Percentiles rank a stretch among this genome's conserved stretches.
These are phyloP conservation scores for Fusarium sp. DNA, from an alignment of 2,329 filamentous ascomycete genomes.

Conservation along the genomic window DNA sequence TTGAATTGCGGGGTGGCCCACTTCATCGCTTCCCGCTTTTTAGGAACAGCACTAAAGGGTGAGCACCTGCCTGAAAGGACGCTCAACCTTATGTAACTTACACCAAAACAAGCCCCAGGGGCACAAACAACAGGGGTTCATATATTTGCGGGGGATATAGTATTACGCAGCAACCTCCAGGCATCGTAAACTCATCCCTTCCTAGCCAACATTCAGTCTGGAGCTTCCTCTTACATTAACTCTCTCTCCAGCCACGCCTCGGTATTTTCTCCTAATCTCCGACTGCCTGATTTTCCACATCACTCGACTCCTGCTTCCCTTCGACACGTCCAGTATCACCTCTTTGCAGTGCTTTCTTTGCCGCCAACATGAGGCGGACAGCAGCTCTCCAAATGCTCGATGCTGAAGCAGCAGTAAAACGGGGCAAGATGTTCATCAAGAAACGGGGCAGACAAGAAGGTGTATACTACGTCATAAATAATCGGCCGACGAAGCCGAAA, in stretches of 20 bases:
- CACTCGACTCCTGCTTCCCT: not conserved
- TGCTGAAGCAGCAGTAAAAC: conserved; percentile 9
- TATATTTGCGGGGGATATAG: conserved; percentile 37
- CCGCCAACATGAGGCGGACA: conserved; percentile 41
- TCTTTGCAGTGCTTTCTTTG: conserved; percentile 2
- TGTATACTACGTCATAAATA: conserved; percentile 51
- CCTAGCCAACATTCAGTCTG: conserved; percentile 1
- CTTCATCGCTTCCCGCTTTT: conserved; percentile 27
- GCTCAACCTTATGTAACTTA: conserved; percentile 16
- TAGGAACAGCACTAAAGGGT: conserved; percentile 20
- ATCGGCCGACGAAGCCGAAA: conserved; percentile 22
- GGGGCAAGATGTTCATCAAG: conserved; percentile 48
- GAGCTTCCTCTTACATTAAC: not conserved
- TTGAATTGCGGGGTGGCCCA: conserved; percentile 20
- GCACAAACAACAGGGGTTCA: conserved; percentile 29
- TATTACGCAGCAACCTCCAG: conserved; percentile 26
- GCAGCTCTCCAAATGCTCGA: conserved; percentile 8
- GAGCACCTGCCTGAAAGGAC: conserved; percentile 27
- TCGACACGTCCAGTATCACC: conserved; percentile 3
- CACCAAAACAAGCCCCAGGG: conserved; percentile 12
- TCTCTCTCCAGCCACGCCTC: not conserved
- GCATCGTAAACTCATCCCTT: conserved; percentile 7
- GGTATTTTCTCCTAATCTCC: not conserved
- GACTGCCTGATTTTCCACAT: not conserved
- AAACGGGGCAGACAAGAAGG: conserved; percentile 38